A percentile compares a stretch with the other conserved stretches of the same genome.
Evolutionary conservation across 345 rosid species (phyloP).

Genomic region (Citrus sp.): DNA sequence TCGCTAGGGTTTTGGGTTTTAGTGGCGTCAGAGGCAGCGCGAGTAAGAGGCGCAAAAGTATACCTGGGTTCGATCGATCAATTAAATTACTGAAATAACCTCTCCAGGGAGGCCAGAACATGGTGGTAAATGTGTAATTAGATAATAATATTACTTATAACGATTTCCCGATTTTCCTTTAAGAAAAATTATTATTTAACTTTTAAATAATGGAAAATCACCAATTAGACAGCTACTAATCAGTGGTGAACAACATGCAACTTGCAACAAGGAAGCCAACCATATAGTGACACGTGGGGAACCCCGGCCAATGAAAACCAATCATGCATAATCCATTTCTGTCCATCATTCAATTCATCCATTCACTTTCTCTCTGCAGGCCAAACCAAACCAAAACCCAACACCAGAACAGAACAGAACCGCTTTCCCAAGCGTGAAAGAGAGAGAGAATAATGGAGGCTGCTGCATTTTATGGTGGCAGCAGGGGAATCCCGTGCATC

Average conservation of each 20-base stretch:
- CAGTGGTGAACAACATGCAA: not conserved
- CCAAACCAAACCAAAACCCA: not conserved
- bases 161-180: too few relatives aligned
- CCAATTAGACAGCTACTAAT: too few relatives aligned
- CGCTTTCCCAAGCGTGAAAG: not conserved
- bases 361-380: not conserved
- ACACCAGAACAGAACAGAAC: not conserved
- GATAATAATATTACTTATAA: too few relatives aligned
- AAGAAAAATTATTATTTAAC: too few relatives aligned
- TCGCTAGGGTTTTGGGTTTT: slow-evolving; percentile 21
- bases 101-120: accelerated
- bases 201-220: too few relatives aligned
- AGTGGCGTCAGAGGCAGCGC: too few relatives aligned
- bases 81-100: not conserved
- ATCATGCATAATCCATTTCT: not conserved
- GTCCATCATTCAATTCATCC: not conserved
- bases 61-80: not conserved
- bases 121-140: not conserved
- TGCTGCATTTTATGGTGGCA: slow-evolving; percentile 28
- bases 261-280: not conserved
- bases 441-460: slow-evolving; percentile 35
- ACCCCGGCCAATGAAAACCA: slow-evolving; percentile 4
- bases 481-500: slow-evolving; percentile 8
- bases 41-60: not conserved
- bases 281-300: slow-evolving; percentile 18